Percentiles rank a stretch among this genome's conserved stretches.
Evolutionary conservation across 305 asterid species (phyloP).

Genomic region (Rubia balearica): DNA sequence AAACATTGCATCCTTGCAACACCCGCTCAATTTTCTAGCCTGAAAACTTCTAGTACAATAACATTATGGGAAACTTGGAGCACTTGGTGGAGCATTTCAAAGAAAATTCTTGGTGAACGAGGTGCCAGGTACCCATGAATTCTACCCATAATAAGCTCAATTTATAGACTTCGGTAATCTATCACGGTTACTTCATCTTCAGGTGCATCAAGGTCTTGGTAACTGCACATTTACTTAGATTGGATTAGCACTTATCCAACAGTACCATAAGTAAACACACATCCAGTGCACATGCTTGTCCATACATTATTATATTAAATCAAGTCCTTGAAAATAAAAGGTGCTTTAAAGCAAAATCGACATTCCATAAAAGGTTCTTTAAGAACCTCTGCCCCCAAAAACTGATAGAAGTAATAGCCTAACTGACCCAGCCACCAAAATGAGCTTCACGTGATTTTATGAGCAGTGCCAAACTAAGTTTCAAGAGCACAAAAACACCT

Average conservation of each 20-base stretch:
- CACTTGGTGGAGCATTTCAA: not conserved
- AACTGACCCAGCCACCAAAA: not conserved
- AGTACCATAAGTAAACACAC: not conserved
- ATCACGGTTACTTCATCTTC: conserved; percentile 98
- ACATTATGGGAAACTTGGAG: not conserved
- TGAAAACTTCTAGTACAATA: not conserved
- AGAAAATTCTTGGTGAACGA: not conserved
- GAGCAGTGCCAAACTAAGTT: not conserved
- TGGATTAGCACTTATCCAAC: conserved; percentile 13
- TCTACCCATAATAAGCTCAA: conserved; percentile 13
- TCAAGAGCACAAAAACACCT: not conserved
- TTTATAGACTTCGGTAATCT: conserved; percentile 88
- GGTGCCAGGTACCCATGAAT: not conserved
- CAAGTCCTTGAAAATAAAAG: not conserved
- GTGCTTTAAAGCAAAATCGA: not conserved
- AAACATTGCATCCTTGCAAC: not conserved
- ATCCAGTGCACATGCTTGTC: not conserved
- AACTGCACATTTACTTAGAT: conserved; percentile 46
- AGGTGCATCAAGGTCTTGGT: conserved; percentile 97
- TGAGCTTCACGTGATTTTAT: not conserved
- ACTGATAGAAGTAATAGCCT: not conserved
- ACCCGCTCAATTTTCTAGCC: not conserved
- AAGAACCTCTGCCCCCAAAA: not conserved
- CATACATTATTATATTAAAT: not conserved
- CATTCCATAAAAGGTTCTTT: not conserved